Evolutionary conservation across 2,329 filamentous ascomycete genomes (phyloP), one percentile per base, ranked within the genome.

Genomic region (Microsporum ferrugineum): DNA sequence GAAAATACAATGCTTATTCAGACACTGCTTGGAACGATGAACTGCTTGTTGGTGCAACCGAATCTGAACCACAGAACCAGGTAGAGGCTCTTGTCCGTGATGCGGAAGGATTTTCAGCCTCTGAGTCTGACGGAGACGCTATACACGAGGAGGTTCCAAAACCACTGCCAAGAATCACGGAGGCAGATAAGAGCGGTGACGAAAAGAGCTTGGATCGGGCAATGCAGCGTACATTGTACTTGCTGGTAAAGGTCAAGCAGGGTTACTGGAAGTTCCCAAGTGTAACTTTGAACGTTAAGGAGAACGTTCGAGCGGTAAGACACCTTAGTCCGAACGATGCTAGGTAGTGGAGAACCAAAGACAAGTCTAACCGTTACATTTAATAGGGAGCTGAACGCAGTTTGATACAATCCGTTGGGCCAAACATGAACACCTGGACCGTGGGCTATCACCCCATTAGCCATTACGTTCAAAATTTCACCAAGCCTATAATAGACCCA

Each of bases 401-500:
- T 60, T 80, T 97, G 29, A 80, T 86, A 59, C 81, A 89, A 68
- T 80, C 89, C 2, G 91, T 87, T 7, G 94, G 94, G 62, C 77
- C 88, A 63, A 95, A 99, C 80, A 97, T 99, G 91, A 97, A 97
- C 79, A 96, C 91, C 60, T 99, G 94, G 91, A 84, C 97, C 67
- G 88, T 99, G 58, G 92, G 91, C 63, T 91, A 91, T 68, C 88
- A 88, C 62, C 94, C 94, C 8, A 83, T 96, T 62, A 92, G 91
- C 31, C 88, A 96, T 76, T 77, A 88, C 70, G 80, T 88, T 66
- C 78, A 77, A 63, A 77, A 84, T 64, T 80, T 79, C 80, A 80
- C 67, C 66, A 73, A 68, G 68, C 78, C 70, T 72, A 74, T 67
- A 71, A 80, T 70, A 72, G 73, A 53, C 69, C 33, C 58, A n/a